A percentile compares a stretch with the other conserved stretches of the same genome.
Conservation (phyloP, 148 eudicot genomes). For the Hydrangea macrophylla region DNA sequence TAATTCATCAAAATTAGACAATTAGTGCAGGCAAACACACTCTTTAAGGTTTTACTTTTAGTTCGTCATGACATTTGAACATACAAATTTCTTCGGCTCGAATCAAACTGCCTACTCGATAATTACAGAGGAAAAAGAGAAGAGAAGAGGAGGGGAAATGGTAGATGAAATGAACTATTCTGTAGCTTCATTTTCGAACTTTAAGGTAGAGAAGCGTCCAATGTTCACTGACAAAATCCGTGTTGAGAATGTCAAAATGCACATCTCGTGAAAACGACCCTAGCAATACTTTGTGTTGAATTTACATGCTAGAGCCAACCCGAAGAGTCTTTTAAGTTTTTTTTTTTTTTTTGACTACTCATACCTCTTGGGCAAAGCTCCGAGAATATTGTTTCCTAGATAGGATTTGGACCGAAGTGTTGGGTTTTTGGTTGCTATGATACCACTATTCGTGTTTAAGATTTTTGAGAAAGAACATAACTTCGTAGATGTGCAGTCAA, state of each 20-base stretch:
- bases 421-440: no score
- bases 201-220: not conserved
- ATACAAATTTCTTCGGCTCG: no score
- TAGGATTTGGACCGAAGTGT: no score
- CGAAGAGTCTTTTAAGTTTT: not conserved
- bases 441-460: no score
- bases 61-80: no score
- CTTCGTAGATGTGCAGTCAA: not conserved
- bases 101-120: not conserved
- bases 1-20: no score
- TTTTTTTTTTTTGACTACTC: not conserved
- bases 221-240: not conserved
- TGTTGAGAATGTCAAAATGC: not conserved
- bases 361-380: not conserved
- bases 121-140: no score
- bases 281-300: not conserved
- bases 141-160: no score
- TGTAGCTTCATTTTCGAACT: no score
- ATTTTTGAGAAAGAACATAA: not conserved
- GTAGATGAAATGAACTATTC: no score
- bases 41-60: no score
- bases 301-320: not conserved
- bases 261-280: not conserved
- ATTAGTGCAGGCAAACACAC: no score
- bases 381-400: not conserved